Conservation (phyloP, 129 eudicot species). For the Tanacetum coccineum region DNA sequence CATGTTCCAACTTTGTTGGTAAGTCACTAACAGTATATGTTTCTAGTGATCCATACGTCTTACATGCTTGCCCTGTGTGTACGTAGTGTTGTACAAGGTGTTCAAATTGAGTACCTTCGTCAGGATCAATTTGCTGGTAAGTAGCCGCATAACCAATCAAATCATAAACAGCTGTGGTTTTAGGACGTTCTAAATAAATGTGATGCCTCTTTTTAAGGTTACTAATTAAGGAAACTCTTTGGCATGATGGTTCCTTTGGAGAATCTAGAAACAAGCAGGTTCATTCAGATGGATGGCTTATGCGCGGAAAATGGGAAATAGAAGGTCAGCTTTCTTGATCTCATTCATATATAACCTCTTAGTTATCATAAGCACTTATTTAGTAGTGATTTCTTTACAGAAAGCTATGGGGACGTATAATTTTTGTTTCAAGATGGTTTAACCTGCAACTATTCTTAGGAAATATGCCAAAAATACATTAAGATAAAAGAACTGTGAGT, state of each 20-base stretch:
- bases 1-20: conserved; percentile 29
- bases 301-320: not conserved
- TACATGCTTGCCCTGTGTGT: not conserved
- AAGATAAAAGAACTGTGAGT: not conserved
- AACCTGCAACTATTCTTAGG: conserved; percentile 5
- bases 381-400: not conserved
- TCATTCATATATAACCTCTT: not conserved
- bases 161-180: conserved; percentile 15
- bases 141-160: conserved; percentile 23
- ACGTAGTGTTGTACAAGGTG: conserved; percentile 12
- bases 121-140: conserved; percentile 18
- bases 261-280: not conserved
- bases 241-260: not conserved
- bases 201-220: conserved; percentile 20
- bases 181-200: conserved; percentile 1
- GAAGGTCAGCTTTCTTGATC: conserved; percentile 10
- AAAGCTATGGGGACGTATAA: conserved; percentile 1
- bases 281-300: not conserved
- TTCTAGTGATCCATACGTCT: conserved; percentile 20
- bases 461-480: conserved; percentile 9
- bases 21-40: conserved; percentile 21
- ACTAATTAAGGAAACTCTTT: not conserved
- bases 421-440: conserved; percentile 8
- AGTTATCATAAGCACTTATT: not conserved
- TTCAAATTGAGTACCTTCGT: conserved; percentile 17